A percentile compares a stretch with the other conserved stretches of the same genome.
Evolutionary conservation across 345 rosid species (phyloP).

Genomic region (Linum lewisii): DNA sequence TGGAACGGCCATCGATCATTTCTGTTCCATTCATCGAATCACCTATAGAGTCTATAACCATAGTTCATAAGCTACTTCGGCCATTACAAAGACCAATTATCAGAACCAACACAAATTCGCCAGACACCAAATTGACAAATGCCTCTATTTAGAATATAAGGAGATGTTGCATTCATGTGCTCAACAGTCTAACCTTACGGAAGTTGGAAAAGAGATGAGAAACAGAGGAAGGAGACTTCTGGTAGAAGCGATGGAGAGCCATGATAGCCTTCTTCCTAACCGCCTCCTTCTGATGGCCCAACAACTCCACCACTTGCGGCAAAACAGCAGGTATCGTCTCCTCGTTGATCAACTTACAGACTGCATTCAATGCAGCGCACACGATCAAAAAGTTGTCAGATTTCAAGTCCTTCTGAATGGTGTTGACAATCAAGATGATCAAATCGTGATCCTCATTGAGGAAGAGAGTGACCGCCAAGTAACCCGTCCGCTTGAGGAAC

Average conservation of each 20-base stretch:
- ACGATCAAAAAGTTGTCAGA: conserved; percentile 84
- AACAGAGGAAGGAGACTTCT: conserved; percentile 85
- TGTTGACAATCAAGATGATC: conserved; percentile 84
- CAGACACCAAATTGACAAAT: background rate
- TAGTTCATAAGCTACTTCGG: background rate
- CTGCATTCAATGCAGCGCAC: conserved; percentile 86
- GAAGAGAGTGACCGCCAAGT: conserved; percentile 86
- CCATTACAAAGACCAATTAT: background rate
- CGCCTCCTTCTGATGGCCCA: conserved; percentile 79
- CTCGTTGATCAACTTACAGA: conserved; percentile 85
- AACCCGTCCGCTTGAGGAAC: conserved; percentile 83
- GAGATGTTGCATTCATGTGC: background rate
- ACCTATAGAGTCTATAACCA: background rate
- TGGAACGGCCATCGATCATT: background rate
- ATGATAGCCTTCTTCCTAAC: conserved; percentile 96
- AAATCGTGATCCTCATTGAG: conserved; percentile 92
- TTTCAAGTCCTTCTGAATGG: conserved; percentile 94
- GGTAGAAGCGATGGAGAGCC: conserved; percentile 90
- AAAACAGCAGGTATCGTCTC: conserved; percentile 97
- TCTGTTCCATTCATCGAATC: background rate
- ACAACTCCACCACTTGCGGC: conserved; percentile 80
- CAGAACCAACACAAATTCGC: background rate
- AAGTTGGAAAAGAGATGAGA: conserved; percentile 80
- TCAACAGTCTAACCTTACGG: conserved; percentile 43
- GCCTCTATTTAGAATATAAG: background rate